phyloP scores from a whole-genome alignment of 2,329 filamentous ascomycete species.

The Ophioceras dolichostomum region DNA sequence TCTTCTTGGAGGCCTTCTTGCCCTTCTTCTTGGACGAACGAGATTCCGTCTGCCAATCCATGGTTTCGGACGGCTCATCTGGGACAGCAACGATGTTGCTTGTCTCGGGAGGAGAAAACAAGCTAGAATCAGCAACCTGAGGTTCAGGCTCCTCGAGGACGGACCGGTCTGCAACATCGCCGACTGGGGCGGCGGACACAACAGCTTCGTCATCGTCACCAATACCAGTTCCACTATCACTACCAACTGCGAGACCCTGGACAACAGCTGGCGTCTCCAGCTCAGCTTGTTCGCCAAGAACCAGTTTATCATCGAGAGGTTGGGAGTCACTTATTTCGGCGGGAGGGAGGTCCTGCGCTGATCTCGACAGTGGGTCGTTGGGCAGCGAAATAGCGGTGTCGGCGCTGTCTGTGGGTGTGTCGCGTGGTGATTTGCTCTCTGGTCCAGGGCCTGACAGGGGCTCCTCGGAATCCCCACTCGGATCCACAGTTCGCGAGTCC shows the following conservation, averaged over 20 bases:
- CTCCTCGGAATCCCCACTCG: slow-evolving; percentile 7
- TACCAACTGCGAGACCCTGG: no score
- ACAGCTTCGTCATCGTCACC: slow-evolving; percentile 2
- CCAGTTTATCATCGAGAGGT: no score
- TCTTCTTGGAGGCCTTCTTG: slow-evolving; percentile 10
- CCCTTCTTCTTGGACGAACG: slow-evolving; percentile 17
- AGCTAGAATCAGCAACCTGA: no score
- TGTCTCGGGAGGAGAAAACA: background rate
- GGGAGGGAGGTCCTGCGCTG: background rate
- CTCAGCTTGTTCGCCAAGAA: no score
- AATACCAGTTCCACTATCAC: no score
- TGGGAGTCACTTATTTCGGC: background rate
- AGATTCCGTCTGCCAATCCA: slow-evolving; percentile 14
- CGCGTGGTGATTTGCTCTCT: slow-evolving; percentile 13
- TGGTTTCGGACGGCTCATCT: slow-evolving; percentile 8
- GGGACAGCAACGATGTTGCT: background rate
- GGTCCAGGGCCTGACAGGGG: slow-evolving; percentile 9
- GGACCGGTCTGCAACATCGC: no score
- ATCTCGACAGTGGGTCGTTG: slow-evolving; percentile 8
- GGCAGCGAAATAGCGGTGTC: slow-evolving; percentile 14
- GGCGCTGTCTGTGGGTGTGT: slow-evolving; percentile 10
- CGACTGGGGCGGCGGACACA: background rate
- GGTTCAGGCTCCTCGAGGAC: no score
- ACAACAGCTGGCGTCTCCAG: no score
- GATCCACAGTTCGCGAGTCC: slow-evolving; percentile 4